Percentiles rank a stretch among this genome's conserved stretches.
Evolutionary conservation across 495 filamentous ascomycete species (phyloP).

Genomic region (Cryomyces minteri): DNA sequence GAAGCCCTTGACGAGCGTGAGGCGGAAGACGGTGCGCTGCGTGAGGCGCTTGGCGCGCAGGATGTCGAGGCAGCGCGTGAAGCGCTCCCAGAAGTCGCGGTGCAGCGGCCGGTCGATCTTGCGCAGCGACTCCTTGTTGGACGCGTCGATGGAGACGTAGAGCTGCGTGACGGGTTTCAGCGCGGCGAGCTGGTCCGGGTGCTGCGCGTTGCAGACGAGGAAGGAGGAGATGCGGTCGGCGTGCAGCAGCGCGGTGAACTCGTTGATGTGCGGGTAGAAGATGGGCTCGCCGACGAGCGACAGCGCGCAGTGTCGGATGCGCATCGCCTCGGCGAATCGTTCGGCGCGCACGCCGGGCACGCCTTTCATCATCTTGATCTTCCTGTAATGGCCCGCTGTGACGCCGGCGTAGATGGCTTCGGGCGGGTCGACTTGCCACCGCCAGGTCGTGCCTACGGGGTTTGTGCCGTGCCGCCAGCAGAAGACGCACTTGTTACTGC

Average conservation of each 20-base stretch:
- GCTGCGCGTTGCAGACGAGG: constrained; percentile 95
- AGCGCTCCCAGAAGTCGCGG: constrained; percentile 94
- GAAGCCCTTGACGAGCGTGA: constrained; percentile 91
- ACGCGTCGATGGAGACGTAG: constrained; percentile 90
- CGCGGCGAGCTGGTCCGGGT: constrained; percentile 73
- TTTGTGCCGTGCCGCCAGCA: constrained; percentile 98
- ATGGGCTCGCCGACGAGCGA: constrained; percentile 88
- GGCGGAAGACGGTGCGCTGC: constrained; percentile 85
- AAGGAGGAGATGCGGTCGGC: constrained; percentile 77
- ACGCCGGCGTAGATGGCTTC: constrained; percentile 77
- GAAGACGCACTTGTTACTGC: constrained; percentile 96
- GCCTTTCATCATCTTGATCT: constrained; percentile 92
- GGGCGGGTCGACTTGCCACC: constrained; percentile 84
- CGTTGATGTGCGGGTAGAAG: constrained; percentile 95
- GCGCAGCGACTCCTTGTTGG: constrained; percentile 69
- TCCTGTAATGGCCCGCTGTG: constrained; percentile 82
- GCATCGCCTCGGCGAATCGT: constrained; percentile 81
- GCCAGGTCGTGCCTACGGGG: constrained; percentile 88
- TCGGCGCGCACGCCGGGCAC: constrained; percentile 85
- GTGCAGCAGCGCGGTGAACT: constrained; percentile 67
- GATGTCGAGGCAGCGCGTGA: constrained; percentile 78
- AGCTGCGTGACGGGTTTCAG: constrained; percentile 77
- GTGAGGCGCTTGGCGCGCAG: constrained; percentile 58
- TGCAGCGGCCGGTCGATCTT: constrained; percentile 83
- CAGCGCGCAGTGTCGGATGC: constrained; percentile 80